Evolutionary conservation across 2,329 filamentous ascomycete genomes (phyloP).

Genomic region (Colletotrichum limetticola): DNA sequence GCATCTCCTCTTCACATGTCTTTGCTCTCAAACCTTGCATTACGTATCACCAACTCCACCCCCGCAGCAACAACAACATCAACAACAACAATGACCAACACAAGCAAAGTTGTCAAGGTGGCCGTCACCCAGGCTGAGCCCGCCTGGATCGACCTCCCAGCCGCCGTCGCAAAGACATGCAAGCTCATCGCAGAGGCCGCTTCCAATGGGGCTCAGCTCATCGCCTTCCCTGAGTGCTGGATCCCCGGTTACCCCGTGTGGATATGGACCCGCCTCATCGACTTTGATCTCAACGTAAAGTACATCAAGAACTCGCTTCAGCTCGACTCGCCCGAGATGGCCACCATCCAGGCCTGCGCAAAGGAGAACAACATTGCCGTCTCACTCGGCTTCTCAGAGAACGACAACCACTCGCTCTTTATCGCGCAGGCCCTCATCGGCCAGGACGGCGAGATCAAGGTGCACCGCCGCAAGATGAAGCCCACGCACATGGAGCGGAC

Average conservation of each 20-base stretch:
- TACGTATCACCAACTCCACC: background rate
- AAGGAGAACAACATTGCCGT: slow-evolving; percentile 56
- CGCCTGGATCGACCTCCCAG: slow-evolving; percentile 68
- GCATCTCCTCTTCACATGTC: background rate
- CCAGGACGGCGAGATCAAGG: slow-evolving; percentile 50
- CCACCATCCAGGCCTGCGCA: slow-evolving; percentile 51
- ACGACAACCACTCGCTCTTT: slow-evolving; percentile 56
- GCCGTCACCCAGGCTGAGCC: slow-evolving; percentile 69
- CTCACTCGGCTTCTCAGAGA: slow-evolving; percentile 61
- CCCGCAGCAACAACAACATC: background rate
- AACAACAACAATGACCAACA: background rate
- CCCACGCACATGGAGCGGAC: slow-evolving; percentile 64
- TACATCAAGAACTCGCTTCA: slow-evolving; percentile 55
- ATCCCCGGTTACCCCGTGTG: slow-evolving; percentile 65
- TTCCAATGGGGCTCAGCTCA: slow-evolving; percentile 61
- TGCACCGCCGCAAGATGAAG: slow-evolving; percentile 61
- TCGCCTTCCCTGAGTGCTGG: slow-evolving; percentile 66
- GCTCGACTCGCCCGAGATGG: slow-evolving; percentile 55
- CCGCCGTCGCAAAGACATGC: slow-evolving; percentile 66
- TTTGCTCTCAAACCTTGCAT: background rate
- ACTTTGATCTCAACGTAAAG: slow-evolving; percentile 40
- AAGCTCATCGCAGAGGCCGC: slow-evolving; percentile 66
- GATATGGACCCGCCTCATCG: slow-evolving; percentile 48
- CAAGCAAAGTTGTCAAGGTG: slow-evolving; percentile 42
- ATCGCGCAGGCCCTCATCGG: slow-evolving; percentile 58